Percentiles rank a stretch among this genome's conserved stretches.
Evolutionary conservation across 164 flowering plant genomes (phyloP).

Genomic region (Taxillus chinensis): DNA sequence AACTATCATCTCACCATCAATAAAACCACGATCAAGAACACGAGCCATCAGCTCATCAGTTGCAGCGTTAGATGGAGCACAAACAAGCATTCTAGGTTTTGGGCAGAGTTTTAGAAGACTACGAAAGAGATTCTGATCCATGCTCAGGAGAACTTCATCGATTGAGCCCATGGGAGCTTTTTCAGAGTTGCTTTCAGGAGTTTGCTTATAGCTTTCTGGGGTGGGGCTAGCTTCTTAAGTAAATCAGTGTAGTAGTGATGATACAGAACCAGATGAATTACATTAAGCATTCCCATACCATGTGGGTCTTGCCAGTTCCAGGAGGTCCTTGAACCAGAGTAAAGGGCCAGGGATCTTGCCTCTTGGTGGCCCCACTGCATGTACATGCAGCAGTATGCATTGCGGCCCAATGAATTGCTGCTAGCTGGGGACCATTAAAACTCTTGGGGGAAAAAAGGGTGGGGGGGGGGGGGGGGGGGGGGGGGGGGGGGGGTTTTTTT

Average conservation of each 20-base stretch:
- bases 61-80: constrained; percentile 99
- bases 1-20: constrained; percentile 97
- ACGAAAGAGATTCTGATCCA: constrained; percentile 89
- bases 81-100: constrained; percentile 94
- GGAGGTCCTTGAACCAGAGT: constrained; percentile 99
- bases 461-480: too few relatives aligned
- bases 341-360: constrained; percentile 99
- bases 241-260: constrained; percentile 86
- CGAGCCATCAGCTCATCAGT: constrained; percentile 93
- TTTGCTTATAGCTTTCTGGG: constrained; percentile 83
- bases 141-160: constrained; percentile 87
- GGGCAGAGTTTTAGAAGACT: constrained; percentile 91
- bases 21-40: constrained; percentile 96
- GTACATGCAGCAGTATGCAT: constrained; percentile 98
- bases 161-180: constrained; percentile 58
- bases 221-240: constrained; percentile 90
- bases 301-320: constrained; percentile 97
- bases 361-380: constrained; percentile 51
- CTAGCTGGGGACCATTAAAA: constrained; percentile 83
- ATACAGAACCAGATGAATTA: constrained; percentile 91
- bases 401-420: constrained; percentile 98
- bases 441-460: too few relatives aligned
- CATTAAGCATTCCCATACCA: constrained; percentile 99
- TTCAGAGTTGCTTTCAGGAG: constrained; percentile 49
- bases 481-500: too few relatives aligned